Percentiles rank a stretch among this genome's conserved stretches.
These are phyloP conservation scores for Euphorbia celastroides DNA, from an alignment of 441 rosid species.

Conservation along the genomic window DNA sequence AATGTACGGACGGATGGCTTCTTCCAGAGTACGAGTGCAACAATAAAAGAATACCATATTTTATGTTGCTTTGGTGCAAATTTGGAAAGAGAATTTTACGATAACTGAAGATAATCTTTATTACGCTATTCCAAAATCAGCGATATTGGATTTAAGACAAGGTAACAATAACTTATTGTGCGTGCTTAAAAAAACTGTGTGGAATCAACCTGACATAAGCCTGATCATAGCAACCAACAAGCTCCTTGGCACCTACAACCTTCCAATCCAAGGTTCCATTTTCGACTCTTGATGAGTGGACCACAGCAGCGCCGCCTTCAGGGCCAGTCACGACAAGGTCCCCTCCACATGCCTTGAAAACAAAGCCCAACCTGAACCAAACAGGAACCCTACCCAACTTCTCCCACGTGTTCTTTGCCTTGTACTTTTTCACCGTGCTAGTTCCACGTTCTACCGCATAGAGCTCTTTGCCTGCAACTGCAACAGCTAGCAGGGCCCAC, in stretches of 20 bases:
- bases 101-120: too few species aligned
- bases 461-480: conserved; percentile 29
- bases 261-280: conserved; percentile 28
- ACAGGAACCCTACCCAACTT: conserved; percentile 32
- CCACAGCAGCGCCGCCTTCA: conserved; percentile 29
- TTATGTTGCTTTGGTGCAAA: too few species aligned
- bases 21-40: too few species aligned
- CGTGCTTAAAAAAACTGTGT: too few species aligned
- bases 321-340: conserved; percentile 26
- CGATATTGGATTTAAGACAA: too few species aligned
- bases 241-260: conserved; percentile 28
- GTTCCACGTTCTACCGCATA: conserved; percentile 30
- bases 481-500: conserved; percentile 40
- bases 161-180: too few species aligned
- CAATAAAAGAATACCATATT: too few species aligned
- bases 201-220: too few species aligned
- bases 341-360: conserved; percentile 31
- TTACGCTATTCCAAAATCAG: too few species aligned
- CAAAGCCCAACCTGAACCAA: conserved; percentile 35
- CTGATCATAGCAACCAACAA: conserved; percentile 25
- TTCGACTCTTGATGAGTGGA: conserved; percentile 21
- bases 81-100: too few species aligned
- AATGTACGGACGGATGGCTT: too few species aligned
- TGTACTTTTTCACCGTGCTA: conserved; percentile 33
- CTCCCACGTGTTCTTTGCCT: conserved; percentile 26